These are phyloP conservation scores for Calonectria montana DNA, from an alignment of 2,329 filamentous ascomycete species.

Conservation along the genomic window DNA sequence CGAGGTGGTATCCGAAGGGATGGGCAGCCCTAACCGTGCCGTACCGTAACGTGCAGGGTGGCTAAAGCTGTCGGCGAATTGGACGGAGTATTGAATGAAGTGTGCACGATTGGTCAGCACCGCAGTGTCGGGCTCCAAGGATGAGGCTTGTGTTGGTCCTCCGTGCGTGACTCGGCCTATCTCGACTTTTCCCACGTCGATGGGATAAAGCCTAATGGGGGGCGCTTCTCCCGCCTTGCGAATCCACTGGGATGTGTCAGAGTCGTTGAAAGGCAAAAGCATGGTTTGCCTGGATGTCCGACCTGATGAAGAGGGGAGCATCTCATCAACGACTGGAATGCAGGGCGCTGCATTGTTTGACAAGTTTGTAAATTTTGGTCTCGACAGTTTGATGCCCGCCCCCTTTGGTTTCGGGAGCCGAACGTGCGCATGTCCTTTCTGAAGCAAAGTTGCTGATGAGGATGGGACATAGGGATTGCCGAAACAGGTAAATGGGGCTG, in stretches of 20 bases:
- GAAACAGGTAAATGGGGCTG: not conserved
- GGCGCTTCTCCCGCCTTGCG: not conserved
- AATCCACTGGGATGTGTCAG: not conserved
- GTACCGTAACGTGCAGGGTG: constrained; percentile 4
- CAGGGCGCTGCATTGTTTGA: not conserved
- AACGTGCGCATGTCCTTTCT: not conserved
- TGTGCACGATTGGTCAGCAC: not conserved
- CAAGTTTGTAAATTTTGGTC: not conserved
- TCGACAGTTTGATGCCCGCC: constrained; percentile 6
- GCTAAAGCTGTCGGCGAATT: constrained; percentile 16
- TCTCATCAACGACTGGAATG: constrained; percentile 14
- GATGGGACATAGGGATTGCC: not conserved
- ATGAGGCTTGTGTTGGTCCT: not conserved
- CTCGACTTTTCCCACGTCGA: not conserved
- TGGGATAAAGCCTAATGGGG: not conserved
- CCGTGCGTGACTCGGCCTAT: not conserved
- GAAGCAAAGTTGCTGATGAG: not conserved
- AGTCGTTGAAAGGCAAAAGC: not conserved
- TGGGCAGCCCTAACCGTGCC: constrained; percentile 10
- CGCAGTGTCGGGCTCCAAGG: constrained; percentile 3
- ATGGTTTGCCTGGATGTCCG: not conserved
- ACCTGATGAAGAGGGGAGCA: not conserved
- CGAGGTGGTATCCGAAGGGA: constrained; percentile 10
- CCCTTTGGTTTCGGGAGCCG: constrained; percentile 10
- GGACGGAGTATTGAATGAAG: not conserved